Percentiles rank a stretch among this genome's conserved stretches.
These are phyloP conservation scores for Vanrija sp. DNA, from an alignment of 1,284 basidiomycete genomes.

Conservation along the genomic window DNA sequence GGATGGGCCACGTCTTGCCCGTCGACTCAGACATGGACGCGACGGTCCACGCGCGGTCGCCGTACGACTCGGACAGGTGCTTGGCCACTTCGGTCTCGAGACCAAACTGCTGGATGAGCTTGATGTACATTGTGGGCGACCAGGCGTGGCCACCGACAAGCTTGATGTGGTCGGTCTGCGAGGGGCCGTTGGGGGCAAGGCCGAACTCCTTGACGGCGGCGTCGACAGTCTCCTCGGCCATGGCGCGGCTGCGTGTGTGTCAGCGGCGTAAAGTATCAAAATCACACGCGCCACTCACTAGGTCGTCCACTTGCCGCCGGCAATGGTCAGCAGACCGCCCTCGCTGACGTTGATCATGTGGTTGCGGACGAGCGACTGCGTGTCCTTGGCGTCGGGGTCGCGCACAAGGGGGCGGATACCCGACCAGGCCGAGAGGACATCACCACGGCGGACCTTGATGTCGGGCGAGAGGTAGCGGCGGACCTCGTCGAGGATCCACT, in stretches of 20 bases:
- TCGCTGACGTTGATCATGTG: slow-evolving; percentile 86
- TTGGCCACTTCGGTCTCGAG: slow-evolving; percentile 88
- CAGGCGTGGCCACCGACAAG: slow-evolving; percentile 92
- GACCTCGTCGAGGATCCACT: slow-evolving; percentile 88
- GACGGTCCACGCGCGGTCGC: slow-evolving; percentile 94
- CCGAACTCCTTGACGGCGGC: slow-evolving; percentile 76
- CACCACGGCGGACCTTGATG: slow-evolving; percentile 90
- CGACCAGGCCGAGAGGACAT: slow-evolving; percentile 94
- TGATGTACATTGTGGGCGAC: slow-evolving; percentile 96
- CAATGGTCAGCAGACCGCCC: slow-evolving; percentile 85
- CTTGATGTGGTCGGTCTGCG: slow-evolving; percentile 75
- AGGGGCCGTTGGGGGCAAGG: slow-evolving; percentile 59
- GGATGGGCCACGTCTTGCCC: slow-evolving; percentile 67
- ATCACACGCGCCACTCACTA: slow-evolving; percentile 54
- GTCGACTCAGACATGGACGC: slow-evolving; percentile 76
- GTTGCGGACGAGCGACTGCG: slow-evolving; percentile 85
- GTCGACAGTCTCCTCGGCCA: slow-evolving; percentile 96
- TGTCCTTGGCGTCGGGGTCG: slow-evolving; percentile 74
- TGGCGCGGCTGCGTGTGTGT: slow-evolving; percentile 57
- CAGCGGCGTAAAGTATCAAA: too few species aligned
- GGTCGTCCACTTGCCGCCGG: slow-evolving; percentile 98
- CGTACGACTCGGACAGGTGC: slow-evolving; percentile 84
- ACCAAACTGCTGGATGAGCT: slow-evolving; percentile 86
- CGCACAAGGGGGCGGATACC: slow-evolving; percentile 86
- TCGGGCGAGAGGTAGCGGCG: slow-evolving; percentile 83